Evolutionary conservation across 2,329 filamentous ascomycete genomes (phyloP).

Genomic region (Ophiostoma novo-ulmi): DNA sequence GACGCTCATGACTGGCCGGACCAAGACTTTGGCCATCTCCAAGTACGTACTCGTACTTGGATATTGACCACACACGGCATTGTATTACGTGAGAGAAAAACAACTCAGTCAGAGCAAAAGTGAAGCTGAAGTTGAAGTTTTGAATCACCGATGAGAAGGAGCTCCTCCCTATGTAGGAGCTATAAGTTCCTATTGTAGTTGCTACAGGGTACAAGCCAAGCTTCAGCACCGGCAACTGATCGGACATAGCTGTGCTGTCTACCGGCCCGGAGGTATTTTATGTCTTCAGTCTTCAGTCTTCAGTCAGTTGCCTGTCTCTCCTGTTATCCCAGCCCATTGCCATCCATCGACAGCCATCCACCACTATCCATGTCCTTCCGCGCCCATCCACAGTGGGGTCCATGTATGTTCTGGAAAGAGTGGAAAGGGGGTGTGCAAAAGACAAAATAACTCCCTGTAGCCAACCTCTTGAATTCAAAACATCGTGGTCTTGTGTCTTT

Average conservation of each 20-base stretch:
- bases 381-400: conserved; percentile 6
- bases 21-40: neutral
- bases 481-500: neutral
- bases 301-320: neutral
- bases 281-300: neutral
- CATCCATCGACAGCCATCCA: neutral
- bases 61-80: neutral
- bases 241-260: neutral
- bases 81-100: neutral
- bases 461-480: neutral
- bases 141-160: neutral
- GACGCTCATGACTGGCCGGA: conserved; percentile 1
- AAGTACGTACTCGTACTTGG: too few relatives aligned
- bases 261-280: conserved; percentile 7
- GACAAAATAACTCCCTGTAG: neutral
- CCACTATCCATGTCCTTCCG: neutral
- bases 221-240: conserved; percentile 9
- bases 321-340: neutral
- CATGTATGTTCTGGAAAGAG: conserved; percentile 9
- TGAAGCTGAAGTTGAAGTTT: neutral
- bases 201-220: neutral
- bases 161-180: neutral
- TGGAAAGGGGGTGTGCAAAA: neutral
- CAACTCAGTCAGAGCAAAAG: neutral
- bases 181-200: neutral